Evolutionary conservation across 2,329 filamentous ascomycete genomes (phyloP).

Genomic region (Microdochium paspali): DNA sequence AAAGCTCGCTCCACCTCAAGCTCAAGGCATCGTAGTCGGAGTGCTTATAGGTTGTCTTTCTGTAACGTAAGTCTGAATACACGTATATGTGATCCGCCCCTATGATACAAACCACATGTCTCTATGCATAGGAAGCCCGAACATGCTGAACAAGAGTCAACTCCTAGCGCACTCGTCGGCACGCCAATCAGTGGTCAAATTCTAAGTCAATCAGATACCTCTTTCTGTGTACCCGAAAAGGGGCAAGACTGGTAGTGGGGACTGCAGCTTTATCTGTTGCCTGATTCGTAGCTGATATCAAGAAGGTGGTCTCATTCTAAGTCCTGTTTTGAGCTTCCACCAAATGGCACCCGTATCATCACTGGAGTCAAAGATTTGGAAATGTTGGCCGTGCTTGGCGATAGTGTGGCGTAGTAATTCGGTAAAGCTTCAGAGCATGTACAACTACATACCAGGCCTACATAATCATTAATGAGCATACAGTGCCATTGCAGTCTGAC

Average conservation of each 20-base stretch:
- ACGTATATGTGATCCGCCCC: not conserved
- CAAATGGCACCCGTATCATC: too few relatives aligned
- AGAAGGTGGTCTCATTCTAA: not conserved
- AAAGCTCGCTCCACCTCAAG: constrained; percentile 25
- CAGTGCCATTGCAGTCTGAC: too few relatives aligned
- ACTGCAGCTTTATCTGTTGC: constrained; percentile 10
- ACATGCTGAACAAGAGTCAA: not conserved
- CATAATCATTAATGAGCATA: too few relatives aligned
- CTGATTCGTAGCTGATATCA: not conserved
- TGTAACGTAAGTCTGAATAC: constrained; percentile 24
- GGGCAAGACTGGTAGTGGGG: constrained; percentile 21
- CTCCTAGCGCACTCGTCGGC: constrained; percentile 25
- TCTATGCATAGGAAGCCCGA: not conserved
- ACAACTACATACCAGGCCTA: too few relatives aligned
- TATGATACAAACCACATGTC: too few relatives aligned
- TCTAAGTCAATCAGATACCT: constrained; percentile 24
- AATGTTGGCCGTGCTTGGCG: too few relatives aligned
- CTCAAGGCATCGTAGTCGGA: constrained; percentile 31
- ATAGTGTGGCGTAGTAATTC: too few relatives aligned
- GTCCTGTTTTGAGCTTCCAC: too few relatives aligned
- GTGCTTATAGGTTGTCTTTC: constrained; percentile 28
- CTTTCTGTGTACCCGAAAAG: constrained; percentile 25
- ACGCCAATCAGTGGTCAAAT: constrained; percentile 31
- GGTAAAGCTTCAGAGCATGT: too few relatives aligned
- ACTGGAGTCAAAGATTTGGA: too few relatives aligned